Evolutionary conservation across 805 yeast genomes (phyloP), one percentile per base, ranked within the genome.

Genomic region (Jamesozyma spencerorum): DNA sequence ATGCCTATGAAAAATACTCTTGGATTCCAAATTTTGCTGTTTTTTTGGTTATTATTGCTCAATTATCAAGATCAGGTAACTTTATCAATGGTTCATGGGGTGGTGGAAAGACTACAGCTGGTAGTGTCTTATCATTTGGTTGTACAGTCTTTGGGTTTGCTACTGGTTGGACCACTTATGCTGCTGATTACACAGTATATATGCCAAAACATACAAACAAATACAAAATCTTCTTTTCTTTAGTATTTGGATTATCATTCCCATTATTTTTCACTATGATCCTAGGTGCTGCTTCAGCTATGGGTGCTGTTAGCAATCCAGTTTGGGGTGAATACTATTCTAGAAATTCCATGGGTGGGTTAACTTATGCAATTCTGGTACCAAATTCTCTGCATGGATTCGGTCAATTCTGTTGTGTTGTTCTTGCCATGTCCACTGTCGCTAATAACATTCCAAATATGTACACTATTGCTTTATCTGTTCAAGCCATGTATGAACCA

Each of bases 91-190:
- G 81, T 45, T 62, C 60, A 18, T 60, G 63, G 50, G 31, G 47
- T 13, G 57, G 72, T 31, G 95, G 96, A 44, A 57, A 66, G 18
- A 69, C 75, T 18, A 81, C 81, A 42, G 94, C 92, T 29, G 95
- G 85, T 47, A 54, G 62, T 55, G 90, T 85, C 18, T 68, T 87
- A 39, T 77, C 90, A 15, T 86, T 82, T 51, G 95, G 95, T 58
- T 80, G 86, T 58, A 65, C 92, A 34, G 62, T 83, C 48, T 87
- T 75, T 57, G 96, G 96, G 47, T 87, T 81, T 56, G 94, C 95
- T 36, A 77, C 95, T 42, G 95, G 96, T 49, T 87, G 96, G 96
- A 77, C 94, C 42, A 80, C 95, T n/a, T 85, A 80, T 54, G 92
- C 95, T 33, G 76, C 94, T 39, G 97, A 87, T 66, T 88, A 87